Evolutionary conservation across 345 rosid species (phyloP).

Genomic region (Eucalyptus dawsonii): DNA sequence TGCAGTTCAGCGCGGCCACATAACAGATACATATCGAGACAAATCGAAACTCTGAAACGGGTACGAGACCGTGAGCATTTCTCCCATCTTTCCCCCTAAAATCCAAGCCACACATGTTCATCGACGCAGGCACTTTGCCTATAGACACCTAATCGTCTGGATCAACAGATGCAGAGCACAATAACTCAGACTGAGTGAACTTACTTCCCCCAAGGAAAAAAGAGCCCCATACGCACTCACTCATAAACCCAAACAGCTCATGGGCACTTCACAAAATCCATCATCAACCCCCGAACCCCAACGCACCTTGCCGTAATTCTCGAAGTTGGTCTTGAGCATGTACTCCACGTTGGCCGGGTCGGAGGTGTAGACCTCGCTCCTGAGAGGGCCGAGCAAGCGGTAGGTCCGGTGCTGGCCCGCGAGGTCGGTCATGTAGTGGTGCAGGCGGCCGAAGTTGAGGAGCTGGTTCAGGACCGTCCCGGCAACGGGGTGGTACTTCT

Average conservation of each 20-base stretch:
- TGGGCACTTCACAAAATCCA: not conserved
- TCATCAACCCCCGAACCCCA: not conserved
- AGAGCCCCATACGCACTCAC: not conserved
- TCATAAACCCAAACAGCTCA: not conserved
- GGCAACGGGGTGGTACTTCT: constrained; percentile 31
- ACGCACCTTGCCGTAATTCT: constrained; percentile 32
- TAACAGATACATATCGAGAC: not conserved
- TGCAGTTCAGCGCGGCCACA: not conserved
- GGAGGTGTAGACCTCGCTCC: constrained; percentile 37
- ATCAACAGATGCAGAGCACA: not conserved
- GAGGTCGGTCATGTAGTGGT: constrained; percentile 42
- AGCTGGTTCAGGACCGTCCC: constrained; percentile 46
- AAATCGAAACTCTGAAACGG: not conserved
- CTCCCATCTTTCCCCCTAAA: not conserved
- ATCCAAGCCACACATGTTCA: not conserved
- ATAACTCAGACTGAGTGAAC: not conserved
- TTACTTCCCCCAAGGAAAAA: not conserved
- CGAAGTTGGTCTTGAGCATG: constrained; percentile 36
- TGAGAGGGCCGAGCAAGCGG: constrained; percentile 26
- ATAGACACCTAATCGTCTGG: not conserved
- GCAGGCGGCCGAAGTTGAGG: constrained; percentile 33
- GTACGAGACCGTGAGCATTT: not conserved
- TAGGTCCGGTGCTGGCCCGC: constrained; percentile 30
- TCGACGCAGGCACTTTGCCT: not conserved
- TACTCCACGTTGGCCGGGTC: constrained; percentile 36